These are phyloP conservation scores for Wickerhamiella kurtzmanii DNA, from an alignment of 805 yeast genomes.

Conservation along the genomic window DNA sequence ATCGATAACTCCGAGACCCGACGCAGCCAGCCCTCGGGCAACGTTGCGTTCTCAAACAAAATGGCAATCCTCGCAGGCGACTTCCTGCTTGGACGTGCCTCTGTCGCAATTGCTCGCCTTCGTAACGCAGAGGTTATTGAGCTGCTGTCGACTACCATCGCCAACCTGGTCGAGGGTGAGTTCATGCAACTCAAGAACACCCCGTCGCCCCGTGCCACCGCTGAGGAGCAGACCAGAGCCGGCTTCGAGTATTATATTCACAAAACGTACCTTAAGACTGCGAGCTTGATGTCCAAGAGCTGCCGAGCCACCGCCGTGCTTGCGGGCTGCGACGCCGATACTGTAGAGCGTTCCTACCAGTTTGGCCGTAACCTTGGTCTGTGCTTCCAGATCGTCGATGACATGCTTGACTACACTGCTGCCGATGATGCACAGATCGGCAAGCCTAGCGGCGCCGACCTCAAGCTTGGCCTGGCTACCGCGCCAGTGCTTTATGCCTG, in stretches of 20 bases:
- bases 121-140: slow-evolving; percentile 97
- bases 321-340: slow-evolving; percentile 62
- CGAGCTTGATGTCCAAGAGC: slow-evolving; percentile 84
- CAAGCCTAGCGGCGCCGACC: slow-evolving; percentile 92
- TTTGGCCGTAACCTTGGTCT: slow-evolving; percentile 89
- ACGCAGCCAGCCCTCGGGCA: slow-evolving; percentile 83
- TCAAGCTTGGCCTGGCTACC: slow-evolving; percentile 87
- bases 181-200: slow-evolving; percentile 97
- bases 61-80: slow-evolving; percentile 98
- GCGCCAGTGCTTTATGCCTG: slow-evolving; percentile 95
- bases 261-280: slow-evolving; percentile 91
- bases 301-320: slow-evolving; percentile 87
- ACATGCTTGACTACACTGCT: slow-evolving; percentile 88
- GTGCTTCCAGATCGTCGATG: slow-evolving; percentile 94
- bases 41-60: slow-evolving; percentile 86
- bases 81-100: slow-evolving; percentile 86
- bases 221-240: slow-evolving; percentile 39
- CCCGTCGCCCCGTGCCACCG: slow-evolving; percentile 37
- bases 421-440: slow-evolving; percentile 65
- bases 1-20: slow-evolving; percentile 78
- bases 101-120: slow-evolving; percentile 84
- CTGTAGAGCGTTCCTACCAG: slow-evolving; percentile 77
- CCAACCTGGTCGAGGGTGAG: slow-evolving; percentile 95
- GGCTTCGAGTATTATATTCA: slow-evolving; percentile 92
- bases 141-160: slow-evolving; percentile 87